Conservation (phyloP, 192 early-diverging fungal genomes). For the Backusella luteola region DNA sequence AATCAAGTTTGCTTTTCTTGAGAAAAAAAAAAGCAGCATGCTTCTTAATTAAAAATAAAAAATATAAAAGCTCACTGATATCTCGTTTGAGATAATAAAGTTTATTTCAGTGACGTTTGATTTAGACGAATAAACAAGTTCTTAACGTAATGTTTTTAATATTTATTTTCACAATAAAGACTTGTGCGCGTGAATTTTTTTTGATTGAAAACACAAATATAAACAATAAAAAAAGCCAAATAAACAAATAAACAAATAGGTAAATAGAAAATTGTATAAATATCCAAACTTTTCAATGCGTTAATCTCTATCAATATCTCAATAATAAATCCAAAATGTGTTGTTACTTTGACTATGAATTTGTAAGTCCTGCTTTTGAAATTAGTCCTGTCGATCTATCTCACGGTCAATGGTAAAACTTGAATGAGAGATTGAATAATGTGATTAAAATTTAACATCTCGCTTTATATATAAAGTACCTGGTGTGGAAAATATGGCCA, state of each 20-base stretch:
- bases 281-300: background rate
- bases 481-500: constrained; percentile 4
- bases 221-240: background rate
- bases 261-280: background rate
- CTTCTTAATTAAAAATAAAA: background rate
- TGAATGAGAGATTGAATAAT: background rate
- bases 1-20: background rate
- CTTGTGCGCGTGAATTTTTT: background rate
- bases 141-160: background rate
- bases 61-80: background rate
- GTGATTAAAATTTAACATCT: background rate
- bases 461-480: background rate
- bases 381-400: background rate
- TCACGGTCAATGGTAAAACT: background rate
- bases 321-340: background rate
- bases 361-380: background rate
- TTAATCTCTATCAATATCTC: background rate
- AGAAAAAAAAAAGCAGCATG: background rate
- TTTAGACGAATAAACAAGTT: background rate
- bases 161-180: background rate
- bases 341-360: background rate
- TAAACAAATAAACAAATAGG: background rate
- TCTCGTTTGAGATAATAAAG: background rate
- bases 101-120: background rate
- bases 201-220: background rate